These are phyloP conservation scores for Termitomyces sp. DNA, from an alignment of 768 basidiomycete genomes.

Conservation along the genomic window DNA sequence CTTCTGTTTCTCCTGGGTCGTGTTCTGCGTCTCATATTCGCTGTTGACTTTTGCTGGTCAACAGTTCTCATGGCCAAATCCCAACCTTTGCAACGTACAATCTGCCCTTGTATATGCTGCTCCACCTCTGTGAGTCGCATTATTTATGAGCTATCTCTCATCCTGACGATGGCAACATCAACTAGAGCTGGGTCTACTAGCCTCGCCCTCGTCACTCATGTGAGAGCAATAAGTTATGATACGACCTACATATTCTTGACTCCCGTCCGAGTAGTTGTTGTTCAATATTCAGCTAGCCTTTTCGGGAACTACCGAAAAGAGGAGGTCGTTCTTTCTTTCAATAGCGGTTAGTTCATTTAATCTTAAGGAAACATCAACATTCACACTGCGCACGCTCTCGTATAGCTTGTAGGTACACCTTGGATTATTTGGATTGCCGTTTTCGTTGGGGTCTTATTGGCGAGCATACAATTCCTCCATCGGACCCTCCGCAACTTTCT, in stretches of 20 bases:
- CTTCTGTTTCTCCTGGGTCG: constrained; percentile 32
- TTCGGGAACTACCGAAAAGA: constrained; percentile 16
- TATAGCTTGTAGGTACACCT: constrained; percentile 21
- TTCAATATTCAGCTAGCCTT: constrained; percentile 25
- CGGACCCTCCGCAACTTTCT: background rate
- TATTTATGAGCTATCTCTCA: background rate
- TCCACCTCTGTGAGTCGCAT: constrained; percentile 26
- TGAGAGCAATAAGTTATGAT: constrained; percentile 7
- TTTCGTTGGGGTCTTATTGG: constrained; percentile 22
- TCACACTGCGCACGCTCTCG: background rate
- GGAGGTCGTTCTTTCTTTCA: constrained; percentile 9
- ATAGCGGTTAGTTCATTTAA: constrained; percentile 11
- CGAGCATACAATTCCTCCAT: constrained; percentile 5
- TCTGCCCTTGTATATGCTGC: constrained; percentile 30
- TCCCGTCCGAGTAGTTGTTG: constrained; percentile 19
- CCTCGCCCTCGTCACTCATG: constrained; percentile 24
- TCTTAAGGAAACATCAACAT: too few relatives aligned
- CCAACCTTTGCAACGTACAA: constrained; percentile 25
- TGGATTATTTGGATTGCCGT: constrained; percentile 27
- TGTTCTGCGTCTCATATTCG: constrained; percentile 31
- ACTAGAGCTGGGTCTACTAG: constrained; percentile 23
- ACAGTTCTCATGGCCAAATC: constrained; percentile 18
- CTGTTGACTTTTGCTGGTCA: constrained; percentile 31
- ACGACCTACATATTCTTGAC: background rate
- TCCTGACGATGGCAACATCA: background rate